Base-by-base conservation (phyloP, 257 asterid species). In the Mitragyna speciosa region DNA sequence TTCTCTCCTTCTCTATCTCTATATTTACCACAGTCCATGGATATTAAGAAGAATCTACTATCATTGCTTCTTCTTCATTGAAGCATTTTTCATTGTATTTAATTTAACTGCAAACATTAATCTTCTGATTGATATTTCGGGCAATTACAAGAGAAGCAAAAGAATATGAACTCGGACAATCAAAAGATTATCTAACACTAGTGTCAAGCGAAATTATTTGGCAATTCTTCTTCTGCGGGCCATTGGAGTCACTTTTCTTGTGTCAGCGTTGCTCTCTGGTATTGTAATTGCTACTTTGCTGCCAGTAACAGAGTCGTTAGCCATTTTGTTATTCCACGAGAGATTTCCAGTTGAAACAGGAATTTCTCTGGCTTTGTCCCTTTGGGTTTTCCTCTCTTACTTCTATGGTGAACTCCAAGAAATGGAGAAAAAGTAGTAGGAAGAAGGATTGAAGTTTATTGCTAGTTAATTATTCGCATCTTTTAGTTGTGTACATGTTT, bases 311-410 rank as follows among this genome's bases (percentile, higher is more conserved):
- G 79, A 81, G 70, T 52, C 82, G 16, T 78, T 84, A 61, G 87
- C 79, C 3, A 83, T 81, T 41, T 33, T 84, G 17, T 43, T 78
- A 52, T 81, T 68, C 41, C 73, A 68, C 6, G 85, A 84, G 67
- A 78, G 76, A 11, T 84, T 84, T 43, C 79, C 26, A 7, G 80
- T 79, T 7, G 85, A 81, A 36, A 84, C 81, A 43, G 85, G 83
- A 15, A 45, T 84, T 74, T 75, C 87, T 78, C 85, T 84, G 36
- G 78, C 78, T 39, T 70, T 84, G 28, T 81, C 78, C 52, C 76
- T 84, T 17, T 84, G 83, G 85, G 85, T 85, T 28, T 84, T 81
- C 65, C 43, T 47, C 52, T 84, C 87, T 19, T 84, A 84, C 74
- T 84, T 81, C 59, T 84, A 84, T 33, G 87, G 82, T 7, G 85